Percentiles rank a stretch among this genome's conserved stretches.
Conservation (phyloP, 768 basidiomycete species). For the Tephrocybe rancida region DNA sequence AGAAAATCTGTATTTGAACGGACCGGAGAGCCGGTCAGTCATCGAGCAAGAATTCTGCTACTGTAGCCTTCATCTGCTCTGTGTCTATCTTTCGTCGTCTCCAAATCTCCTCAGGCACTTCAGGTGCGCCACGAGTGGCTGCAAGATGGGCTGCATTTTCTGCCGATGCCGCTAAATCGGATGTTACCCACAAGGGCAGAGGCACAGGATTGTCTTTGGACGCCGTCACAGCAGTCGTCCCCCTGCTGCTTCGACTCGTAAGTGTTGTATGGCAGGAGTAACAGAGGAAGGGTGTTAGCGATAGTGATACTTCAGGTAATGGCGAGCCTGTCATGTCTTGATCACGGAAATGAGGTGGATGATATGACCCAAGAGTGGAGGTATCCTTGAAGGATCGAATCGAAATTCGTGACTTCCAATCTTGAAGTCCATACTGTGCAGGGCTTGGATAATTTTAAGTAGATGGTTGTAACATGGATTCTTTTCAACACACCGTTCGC, state of each 20-base stretch:
- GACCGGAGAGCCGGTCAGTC: constrained; percentile 9
- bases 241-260: constrained; percentile 54
- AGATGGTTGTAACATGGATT: neutral
- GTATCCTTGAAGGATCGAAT: constrained; percentile 54
- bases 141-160: neutral
- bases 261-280: constrained; percentile 61
- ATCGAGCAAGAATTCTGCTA: constrained; percentile 44
- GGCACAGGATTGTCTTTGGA: constrained; percentile 17
- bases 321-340: neutral
- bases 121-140: neutral
- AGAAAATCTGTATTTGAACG: neutral
- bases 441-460: constrained; percentile 42
- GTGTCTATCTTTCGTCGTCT: constrained; percentile 26
- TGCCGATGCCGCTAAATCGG: constrained; percentile 12
- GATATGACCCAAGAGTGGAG: constrained; percentile 28
- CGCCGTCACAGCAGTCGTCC: constrained; percentile 20
- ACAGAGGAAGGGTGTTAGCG: constrained; percentile 46
- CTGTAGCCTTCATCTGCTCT: constrained; percentile 33
- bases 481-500: constrained; percentile 53
- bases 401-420: constrained; percentile 76
- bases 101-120: constrained; percentile 30
- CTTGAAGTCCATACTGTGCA: constrained; percentile 62
- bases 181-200: constrained; percentile 38
- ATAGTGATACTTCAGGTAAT: constrained; percentile 7
- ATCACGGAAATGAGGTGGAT: constrained; percentile 13